These are phyloP conservation scores for Yamadazyma mexicana DNA, from an alignment of 1,139 yeast genomes.

Conservation along the genomic window DNA sequence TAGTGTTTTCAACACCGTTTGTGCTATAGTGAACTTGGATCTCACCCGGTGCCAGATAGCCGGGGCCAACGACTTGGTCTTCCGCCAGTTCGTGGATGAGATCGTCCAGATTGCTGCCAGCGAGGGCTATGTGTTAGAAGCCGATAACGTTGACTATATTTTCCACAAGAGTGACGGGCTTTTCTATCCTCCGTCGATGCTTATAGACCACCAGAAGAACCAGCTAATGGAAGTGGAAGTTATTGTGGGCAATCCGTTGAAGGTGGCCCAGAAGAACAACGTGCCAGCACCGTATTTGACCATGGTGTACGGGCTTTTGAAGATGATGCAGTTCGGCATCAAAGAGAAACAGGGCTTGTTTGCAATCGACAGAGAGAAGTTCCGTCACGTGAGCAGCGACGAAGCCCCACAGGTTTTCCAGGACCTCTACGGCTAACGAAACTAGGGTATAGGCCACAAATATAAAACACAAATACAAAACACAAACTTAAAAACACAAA, in stretches of 20 bases:
- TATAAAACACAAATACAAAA: conserved; percentile 8
- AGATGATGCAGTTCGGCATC: conserved; percentile 58
- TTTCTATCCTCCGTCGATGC: conserved; percentile 72
- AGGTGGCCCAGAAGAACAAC: conserved; percentile 53
- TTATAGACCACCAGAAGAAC: conserved; percentile 66
- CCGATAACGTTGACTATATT: conserved; percentile 45
- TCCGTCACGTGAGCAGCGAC: conserved; percentile 27
- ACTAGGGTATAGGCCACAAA: conserved; percentile 4
- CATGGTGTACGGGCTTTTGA: conserved; percentile 57
- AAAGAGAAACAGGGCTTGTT: conserved; percentile 54
- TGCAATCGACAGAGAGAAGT: conserved; percentile 27
- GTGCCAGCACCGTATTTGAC: conserved; percentile 61
- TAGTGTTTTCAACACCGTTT: conserved; percentile 62
- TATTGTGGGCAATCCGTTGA: conserved; percentile 70
- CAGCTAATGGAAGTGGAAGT: conserved; percentile 72
- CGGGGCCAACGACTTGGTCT: conserved; percentile 47
- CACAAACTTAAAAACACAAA: no score
- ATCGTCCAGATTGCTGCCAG: conserved; percentile 59
- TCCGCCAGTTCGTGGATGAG: conserved; percentile 68
- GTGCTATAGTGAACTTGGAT: conserved; percentile 53
- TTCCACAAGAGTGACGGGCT: conserved; percentile 62
- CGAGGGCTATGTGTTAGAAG: conserved; percentile 57
- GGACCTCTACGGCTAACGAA: conserved; percentile 5
- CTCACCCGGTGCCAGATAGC: conserved; percentile 59
- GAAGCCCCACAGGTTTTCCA: conserved; percentile 28